Base-by-base conservation (phyloP, 2,329 filamentous ascomycete species). In the Pseudogymnoascus sp. region DNA sequence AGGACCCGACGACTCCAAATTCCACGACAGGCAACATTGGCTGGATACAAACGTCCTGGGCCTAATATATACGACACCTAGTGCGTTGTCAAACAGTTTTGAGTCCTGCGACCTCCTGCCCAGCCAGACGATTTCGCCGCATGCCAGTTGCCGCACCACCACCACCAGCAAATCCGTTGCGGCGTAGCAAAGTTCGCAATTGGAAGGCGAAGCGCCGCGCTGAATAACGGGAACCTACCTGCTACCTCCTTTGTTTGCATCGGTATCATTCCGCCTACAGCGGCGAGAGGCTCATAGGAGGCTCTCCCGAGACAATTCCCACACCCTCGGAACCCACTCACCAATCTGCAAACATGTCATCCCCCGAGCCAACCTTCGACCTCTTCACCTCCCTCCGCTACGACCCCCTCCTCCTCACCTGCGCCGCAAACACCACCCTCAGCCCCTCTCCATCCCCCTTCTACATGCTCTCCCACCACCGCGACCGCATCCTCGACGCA, bases 391-490 rank as follows among this genome's bases (percentile, higher is more conserved):
- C 89, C 0, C 78, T 92, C 64, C 86, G 90, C 62, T 91, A 87
- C 72, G 90, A 93, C 68, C 80, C 82, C 14, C 71, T 73, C 1
- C 81, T 93, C 39, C 71, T 77, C 6, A 67, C 75, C 6, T 68
- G 69, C 6, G 61, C 68, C 39, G 66, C 67, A 21, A 71, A 69
- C 63, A 71, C 67, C 12, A 69, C 67, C 51, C 65, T 69, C 70
- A 70, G 59, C 67, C 65, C 18, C 39, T 65, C 40, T 12, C 63
- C 77, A 5, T 89, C 85, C 7, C 83, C 87, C 0, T 86, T 91
- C 69, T 96, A 96, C 74, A 91, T 96, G 81, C 82, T 95, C 14
- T 80, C 86, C 64, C 87, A 87, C 68, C 92, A 96, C 73, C 84
- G 86, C 54, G 88, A 93, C 72, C 87, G 92, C 62, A 83, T 96